Evolutionary conservation across 106 monocot species (phyloP).

Genomic region (Acorus calamus): DNA sequence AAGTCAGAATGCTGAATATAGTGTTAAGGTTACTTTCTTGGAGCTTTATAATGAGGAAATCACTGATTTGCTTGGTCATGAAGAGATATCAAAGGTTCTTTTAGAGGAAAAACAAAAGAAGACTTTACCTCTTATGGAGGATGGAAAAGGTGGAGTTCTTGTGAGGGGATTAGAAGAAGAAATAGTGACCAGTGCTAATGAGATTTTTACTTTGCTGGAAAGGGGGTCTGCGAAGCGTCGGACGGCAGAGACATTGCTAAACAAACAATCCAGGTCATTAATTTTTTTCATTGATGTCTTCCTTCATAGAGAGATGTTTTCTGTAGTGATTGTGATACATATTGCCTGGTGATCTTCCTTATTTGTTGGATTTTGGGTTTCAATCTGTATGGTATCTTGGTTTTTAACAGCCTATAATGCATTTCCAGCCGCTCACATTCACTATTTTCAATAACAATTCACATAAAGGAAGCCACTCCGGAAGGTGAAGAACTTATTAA

Average conservation of each 20-base stretch:
- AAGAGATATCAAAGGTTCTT: conserved; percentile 70
- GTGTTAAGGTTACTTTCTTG: conserved; percentile 93
- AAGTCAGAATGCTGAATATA: conserved; percentile 93
- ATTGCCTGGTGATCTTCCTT: no score
- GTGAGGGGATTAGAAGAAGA: conserved; percentile 96
- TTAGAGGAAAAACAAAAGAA: conserved; percentile 89
- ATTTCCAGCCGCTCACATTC: conserved; percentile 90
- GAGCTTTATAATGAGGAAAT: conserved; percentile 99
- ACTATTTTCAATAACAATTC: conserved; percentile 95
- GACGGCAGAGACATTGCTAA: conserved; percentile 92
- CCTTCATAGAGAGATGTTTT: no score
- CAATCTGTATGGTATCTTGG: no score
- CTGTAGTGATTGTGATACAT: no score
- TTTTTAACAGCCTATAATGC: background rate
- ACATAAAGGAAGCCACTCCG: conserved; percentile 99
- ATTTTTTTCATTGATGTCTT: background rate
- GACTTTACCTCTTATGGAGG: conserved; percentile 87
- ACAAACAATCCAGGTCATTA: conserved; percentile 91
- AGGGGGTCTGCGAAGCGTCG: conserved; percentile 88
- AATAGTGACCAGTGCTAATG: conserved; percentile 76
- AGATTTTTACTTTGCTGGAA: conserved; percentile 89
- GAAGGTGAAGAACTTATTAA: conserved; percentile 99
- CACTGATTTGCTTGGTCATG: conserved; percentile 90
- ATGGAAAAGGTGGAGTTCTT: conserved; percentile 94
- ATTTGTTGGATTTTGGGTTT: no score